A percentile compares a stretch with the other conserved stretches of the same genome.
Evolutionary conservation across 139 green algal species (phyloP).

Genomic region (Chlamydomonas urium): DNA sequence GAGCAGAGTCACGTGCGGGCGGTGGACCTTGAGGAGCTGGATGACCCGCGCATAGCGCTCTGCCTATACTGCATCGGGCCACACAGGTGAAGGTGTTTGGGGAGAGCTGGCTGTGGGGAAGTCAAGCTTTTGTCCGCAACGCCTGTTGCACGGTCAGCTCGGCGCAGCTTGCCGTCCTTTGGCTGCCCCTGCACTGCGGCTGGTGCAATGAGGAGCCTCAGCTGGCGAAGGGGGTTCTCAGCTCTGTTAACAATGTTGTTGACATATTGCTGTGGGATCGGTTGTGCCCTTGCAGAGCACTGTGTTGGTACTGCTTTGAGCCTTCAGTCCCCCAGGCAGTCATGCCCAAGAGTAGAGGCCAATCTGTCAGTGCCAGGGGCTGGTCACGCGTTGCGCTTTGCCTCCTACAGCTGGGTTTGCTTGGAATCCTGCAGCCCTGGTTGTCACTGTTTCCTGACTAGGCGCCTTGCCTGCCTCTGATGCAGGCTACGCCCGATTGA

Average conservation of each 20-base stretch:
- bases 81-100: constrained; percentile 42
- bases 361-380: not conserved
- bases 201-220: too few relatives aligned
- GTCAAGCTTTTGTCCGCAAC: not conserved
- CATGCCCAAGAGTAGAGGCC: not conserved
- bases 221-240: too few relatives aligned
- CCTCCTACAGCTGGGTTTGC: not conserved
- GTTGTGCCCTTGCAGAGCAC: too few relatives aligned
- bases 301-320: too few relatives aligned
- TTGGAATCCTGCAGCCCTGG: not conserved
- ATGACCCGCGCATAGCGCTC: constrained; percentile 69
- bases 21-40: constrained; percentile 42
- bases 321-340: too few relatives aligned
- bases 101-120: not conserved
- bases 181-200: not conserved
- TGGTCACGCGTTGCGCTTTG: not conserved
- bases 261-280: too few relatives aligned
- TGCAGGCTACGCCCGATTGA: constrained; percentile 58
- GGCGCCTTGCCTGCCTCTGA: not conserved
- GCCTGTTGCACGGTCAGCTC: not conserved
- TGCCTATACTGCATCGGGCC: constrained; percentile 71
- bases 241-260: too few relatives aligned
- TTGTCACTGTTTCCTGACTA: not conserved
- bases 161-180: not conserved
- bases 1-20: constrained; percentile 44